Evolutionary conservation across 441 rosid genomes (phyloP).

Genomic region (Biscutella laevigata): DNA sequence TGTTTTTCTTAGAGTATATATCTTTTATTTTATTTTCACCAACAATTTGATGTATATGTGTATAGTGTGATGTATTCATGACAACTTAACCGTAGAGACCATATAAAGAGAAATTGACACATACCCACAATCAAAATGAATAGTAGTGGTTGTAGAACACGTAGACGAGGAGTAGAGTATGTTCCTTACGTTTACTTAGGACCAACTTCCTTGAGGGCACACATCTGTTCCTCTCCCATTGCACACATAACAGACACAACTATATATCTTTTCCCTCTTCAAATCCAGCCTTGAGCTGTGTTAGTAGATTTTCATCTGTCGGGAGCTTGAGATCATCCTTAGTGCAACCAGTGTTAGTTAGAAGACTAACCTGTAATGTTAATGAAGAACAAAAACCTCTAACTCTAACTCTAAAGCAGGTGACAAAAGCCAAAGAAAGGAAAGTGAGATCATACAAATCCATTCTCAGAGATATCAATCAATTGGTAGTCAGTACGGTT

Average conservation of each 20-base stretch:
- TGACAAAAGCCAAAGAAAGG: background rate
- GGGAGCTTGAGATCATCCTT: constrained; percentile 97
- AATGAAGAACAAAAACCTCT: background rate
- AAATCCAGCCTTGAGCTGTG: constrained; percentile 77
- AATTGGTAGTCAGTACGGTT: constrained; percentile 78
- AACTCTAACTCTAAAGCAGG: background rate
- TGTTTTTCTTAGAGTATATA: too few species aligned
- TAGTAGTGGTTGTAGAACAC: background rate
- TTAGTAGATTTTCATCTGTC: constrained; percentile 63
- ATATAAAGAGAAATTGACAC: too few species aligned
- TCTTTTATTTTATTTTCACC: too few species aligned
- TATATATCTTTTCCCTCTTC: constrained; percentile 59
- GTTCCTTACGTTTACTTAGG: constrained; percentile 34
- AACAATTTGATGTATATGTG: too few species aligned
- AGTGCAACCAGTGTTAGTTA: constrained; percentile 74
- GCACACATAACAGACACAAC: constrained; percentile 82
- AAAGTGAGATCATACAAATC: constrained; percentile 45
- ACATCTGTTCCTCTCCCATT: constrained; percentile 97
- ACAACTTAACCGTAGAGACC: too few species aligned
- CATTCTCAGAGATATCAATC: constrained; percentile 93
- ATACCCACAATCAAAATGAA: too few species aligned
- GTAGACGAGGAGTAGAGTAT: background rate
- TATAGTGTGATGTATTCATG: too few species aligned
- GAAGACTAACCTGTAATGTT: constrained; percentile 64
- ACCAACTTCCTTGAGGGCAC: constrained; percentile 80